Evolutionary conservation across 768 basidiomycete species (phyloP).

Genomic region (Cytidiella melzeri): DNA sequence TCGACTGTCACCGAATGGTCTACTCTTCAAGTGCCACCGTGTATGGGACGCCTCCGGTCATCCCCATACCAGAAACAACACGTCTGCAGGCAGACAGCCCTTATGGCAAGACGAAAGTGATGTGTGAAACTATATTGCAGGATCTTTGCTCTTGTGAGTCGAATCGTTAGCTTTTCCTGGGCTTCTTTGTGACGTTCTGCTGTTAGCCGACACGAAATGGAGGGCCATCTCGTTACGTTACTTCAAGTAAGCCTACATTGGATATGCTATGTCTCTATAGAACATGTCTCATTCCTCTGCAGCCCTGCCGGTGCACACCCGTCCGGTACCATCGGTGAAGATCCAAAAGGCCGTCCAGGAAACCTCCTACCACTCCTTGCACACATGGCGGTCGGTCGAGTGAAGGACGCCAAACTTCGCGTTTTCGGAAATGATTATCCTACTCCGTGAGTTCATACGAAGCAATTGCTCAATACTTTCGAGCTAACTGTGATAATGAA

Average conservation of each 20-base stretch:
- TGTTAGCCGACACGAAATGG: conserved; percentile 68
- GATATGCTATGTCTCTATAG: conserved; percentile 5
- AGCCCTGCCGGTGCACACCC: conserved; percentile 99
- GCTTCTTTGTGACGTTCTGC: no score
- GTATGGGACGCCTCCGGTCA: conserved; percentile 86
- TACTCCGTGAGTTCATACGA: conserved; percentile 54
- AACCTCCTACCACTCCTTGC: conserved; percentile 92
- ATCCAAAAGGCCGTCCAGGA: conserved; percentile 91
- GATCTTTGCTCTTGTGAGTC: conserved; percentile 76
- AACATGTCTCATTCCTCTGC: neutral
- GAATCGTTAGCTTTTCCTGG: no score
- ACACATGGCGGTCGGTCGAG: conserved; percentile 90
- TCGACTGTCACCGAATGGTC: conserved; percentile 79
- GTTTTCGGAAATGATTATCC: conserved; percentile 98
- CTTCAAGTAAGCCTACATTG: conserved; percentile 69
- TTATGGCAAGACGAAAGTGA: conserved; percentile 95
- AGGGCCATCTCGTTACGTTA: conserved; percentile 85
- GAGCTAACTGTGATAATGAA: conserved; percentile 21
- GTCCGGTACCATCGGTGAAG: conserved; percentile 92
- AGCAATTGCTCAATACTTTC: neutral
- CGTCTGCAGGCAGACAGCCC: conserved; percentile 84
- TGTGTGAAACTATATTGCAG: conserved; percentile 85
- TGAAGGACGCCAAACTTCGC: conserved; percentile 51
- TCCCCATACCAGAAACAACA: conserved; percentile 93
- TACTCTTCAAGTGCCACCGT: conserved; percentile 99